A percentile compares a stretch with the other conserved stretches of the same genome.
Evolutionary conservation across 352 stramenopile species (phyloP).

Genomic region (Salisapilia sapeloensis): DNA sequence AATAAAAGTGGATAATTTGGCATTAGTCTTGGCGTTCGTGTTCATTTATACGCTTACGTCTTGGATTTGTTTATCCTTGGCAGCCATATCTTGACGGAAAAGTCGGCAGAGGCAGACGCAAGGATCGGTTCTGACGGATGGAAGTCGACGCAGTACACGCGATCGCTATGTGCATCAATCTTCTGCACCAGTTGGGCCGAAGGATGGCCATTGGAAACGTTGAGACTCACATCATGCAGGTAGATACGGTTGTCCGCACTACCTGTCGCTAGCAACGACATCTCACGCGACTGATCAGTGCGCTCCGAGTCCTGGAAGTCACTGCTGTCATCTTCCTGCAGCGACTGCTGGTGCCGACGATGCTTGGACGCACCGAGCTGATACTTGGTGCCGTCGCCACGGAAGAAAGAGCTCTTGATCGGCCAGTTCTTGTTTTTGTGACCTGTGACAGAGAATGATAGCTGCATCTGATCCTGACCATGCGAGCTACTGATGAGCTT

Average conservation of each 20-base stretch:
- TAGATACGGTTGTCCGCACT: constrained; percentile 82
- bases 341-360: constrained; percentile 32
- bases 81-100: constrained; percentile 78
- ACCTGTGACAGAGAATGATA: constrained; percentile 59
- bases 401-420: constrained; percentile 82
- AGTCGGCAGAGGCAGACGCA: constrained; percentile 70
- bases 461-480: constrained; percentile 58
- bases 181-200: constrained; percentile 55
- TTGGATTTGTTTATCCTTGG: constrained; percentile 54
- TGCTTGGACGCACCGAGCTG: constrained; percentile 49
- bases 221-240: constrained; percentile 65
- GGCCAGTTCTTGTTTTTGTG: constrained; percentile 87
- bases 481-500: constrained; percentile 64
- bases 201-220: constrained; percentile 23
- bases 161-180: constrained; percentile 74
- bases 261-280: constrained; percentile 63
- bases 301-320: constrained; percentile 37
- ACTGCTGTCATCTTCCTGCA: constrained; percentile 63
- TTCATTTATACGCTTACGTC: constrained; percentile 9
- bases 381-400: constrained; percentile 75
- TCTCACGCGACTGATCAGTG: constrained; percentile 38
- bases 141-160: constrained; percentile 83
- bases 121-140: constrained; percentile 73
- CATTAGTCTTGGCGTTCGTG: no score
- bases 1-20: constrained; percentile 2